phyloP scores from a whole-genome alignment of 1,284 basidiomycete species.

The Apiotrichum mycotoxinovorans region DNA sequence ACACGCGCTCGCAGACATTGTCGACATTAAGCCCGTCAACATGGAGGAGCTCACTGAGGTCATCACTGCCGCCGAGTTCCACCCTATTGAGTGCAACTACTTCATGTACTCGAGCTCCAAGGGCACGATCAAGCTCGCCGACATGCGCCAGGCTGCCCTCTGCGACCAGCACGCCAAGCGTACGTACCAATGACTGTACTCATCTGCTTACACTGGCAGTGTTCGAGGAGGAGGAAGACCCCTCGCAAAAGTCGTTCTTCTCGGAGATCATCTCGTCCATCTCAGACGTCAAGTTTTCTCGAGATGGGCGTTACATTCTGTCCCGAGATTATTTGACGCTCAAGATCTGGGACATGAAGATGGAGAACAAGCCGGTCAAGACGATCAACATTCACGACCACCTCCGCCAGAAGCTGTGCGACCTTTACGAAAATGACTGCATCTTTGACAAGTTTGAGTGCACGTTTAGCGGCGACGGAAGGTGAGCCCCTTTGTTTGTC shows the following conservation, averaged over 20 bases:
- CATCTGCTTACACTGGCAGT: conserved; percentile 60
- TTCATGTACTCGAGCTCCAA: conserved; percentile 99
- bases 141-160: conserved; percentile 97
- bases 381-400: conserved; percentile 99
- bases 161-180: conserved; percentile 97
- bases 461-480: conserved; percentile 90
- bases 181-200: conserved; percentile 52
- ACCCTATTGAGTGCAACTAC: conserved; percentile 93
- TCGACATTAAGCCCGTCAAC: conserved; percentile 99
- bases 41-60: conserved; percentile 99
- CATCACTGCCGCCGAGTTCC: conserved; percentile 98
- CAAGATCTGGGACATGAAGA: conserved; percentile 99
- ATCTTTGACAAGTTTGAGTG: conserved; percentile 99
- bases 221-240: conserved; percentile 98
- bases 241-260: conserved; percentile 96
- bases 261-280: conserved; percentile 99
- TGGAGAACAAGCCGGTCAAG: conserved; percentile 95
- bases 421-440: conserved; percentile 99
- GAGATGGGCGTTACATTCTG: conserved; percentile 93
- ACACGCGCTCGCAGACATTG: conserved; percentile 68
- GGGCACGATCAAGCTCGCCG: conserved; percentile 99
- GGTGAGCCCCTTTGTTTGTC: conserved; percentile 58
- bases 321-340: conserved; percentile 95
- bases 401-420: conserved; percentile 93
- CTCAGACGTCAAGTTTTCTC: conserved; percentile 98